Evolutionary conservation across 768 basidiomycete genomes (phyloP).

Genomic region (Strobilomyces echinocephalus): DNA sequence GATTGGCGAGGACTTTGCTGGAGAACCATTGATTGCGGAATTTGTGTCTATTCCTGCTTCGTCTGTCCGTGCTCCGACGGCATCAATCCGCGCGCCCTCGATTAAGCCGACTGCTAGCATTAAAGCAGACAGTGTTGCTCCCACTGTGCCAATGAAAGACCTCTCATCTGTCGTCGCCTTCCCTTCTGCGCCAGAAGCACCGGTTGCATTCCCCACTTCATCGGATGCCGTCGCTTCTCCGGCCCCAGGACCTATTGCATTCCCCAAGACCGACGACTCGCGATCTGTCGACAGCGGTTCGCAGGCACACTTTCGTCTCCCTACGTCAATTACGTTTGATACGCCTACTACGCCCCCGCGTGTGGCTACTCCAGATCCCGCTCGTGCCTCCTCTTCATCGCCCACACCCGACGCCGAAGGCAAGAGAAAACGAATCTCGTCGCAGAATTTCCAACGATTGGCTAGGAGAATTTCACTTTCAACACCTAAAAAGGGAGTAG

Average conservation of each 20-base stretch:
- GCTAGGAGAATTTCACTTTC: slow-evolving; percentile 68
- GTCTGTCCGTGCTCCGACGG: slow-evolving; percentile 16
- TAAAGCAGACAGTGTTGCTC: slow-evolving; percentile 21
- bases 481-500: slow-evolving; percentile 52
- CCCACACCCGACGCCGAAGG: slow-evolving; percentile 61
- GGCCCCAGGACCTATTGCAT: slow-evolving; percentile 32
- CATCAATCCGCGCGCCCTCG: slow-evolving; percentile 18
- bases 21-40: slow-evolving; percentile 1
- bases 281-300: slow-evolving; percentile 28
- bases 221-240: slow-evolving; percentile 24
- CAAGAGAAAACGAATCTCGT: slow-evolving; percentile 75
- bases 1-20: slow-evolving; percentile 20
- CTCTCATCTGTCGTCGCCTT: slow-evolving; percentile 29
- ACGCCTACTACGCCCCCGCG: slow-evolving; percentile 54
- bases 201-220: slow-evolving; percentile 7
- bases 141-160: slow-evolving; percentile 28
- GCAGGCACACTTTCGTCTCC: slow-evolving; percentile 22
- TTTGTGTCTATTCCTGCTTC: slow-evolving; percentile 6
- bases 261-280: slow-evolving; percentile 38
- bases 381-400: slow-evolving; percentile 45
- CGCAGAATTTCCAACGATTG: slow-evolving; percentile 81
- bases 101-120: slow-evolving; percentile 21
- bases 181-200: slow-evolving; percentile 26
- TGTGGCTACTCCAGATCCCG: slow-evolving; percentile 65
- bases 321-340: slow-evolving; percentile 58